Percentiles rank a stretch among this genome's conserved stretches.
phyloP scores from a whole-genome alignment of 2,329 filamentous ascomycete species.

The Bipolaris oryzae region DNA sequence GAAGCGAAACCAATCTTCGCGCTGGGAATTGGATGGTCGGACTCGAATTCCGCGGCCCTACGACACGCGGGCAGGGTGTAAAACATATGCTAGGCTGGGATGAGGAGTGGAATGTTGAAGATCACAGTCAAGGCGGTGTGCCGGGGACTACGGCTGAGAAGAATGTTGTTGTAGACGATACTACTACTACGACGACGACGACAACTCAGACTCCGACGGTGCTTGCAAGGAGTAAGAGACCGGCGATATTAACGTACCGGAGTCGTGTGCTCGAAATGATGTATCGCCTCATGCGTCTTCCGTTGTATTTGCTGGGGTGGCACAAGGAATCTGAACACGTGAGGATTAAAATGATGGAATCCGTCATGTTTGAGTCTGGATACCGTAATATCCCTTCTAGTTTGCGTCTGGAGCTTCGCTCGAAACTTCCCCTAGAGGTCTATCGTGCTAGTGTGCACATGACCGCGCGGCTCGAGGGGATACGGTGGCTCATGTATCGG shows the following conservation, averaged over 20 bases:
- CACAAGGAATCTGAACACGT: constrained; percentile 68
- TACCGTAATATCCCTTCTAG: constrained; percentile 59
- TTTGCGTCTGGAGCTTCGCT: constrained; percentile 71
- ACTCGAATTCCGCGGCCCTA: constrained; percentile 65
- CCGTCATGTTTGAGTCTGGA: constrained; percentile 67
- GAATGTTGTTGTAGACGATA: constrained; percentile 3
- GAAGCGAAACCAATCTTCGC: constrained; percentile 74
- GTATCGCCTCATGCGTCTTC: constrained; percentile 54
- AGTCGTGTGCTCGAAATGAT: constrained; percentile 54
- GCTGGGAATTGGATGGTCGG: constrained; percentile 96
- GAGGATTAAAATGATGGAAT: constrained; percentile 73
- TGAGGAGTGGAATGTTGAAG: constrained; percentile 40
- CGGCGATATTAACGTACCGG: constrained; percentile 79
- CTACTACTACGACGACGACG: not conserved
- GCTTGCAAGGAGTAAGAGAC: constrained; percentile 65
- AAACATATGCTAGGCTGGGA: constrained; percentile 38
- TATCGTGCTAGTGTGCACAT: constrained; percentile 74
- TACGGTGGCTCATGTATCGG: constrained; percentile 81
- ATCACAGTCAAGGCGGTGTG: constrained; percentile 23
- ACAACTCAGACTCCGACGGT: constrained; percentile 27
- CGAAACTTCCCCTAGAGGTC: constrained; percentile 72
- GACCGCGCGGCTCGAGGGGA: constrained; percentile 74
- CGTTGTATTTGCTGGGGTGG: constrained; percentile 72
- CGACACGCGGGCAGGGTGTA: constrained; percentile 10
- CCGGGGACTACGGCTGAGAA: constrained; percentile 19